Conservation (phyloP, 2,329 filamentous ascomycete species). For the Ramularia endophylla region DNA sequence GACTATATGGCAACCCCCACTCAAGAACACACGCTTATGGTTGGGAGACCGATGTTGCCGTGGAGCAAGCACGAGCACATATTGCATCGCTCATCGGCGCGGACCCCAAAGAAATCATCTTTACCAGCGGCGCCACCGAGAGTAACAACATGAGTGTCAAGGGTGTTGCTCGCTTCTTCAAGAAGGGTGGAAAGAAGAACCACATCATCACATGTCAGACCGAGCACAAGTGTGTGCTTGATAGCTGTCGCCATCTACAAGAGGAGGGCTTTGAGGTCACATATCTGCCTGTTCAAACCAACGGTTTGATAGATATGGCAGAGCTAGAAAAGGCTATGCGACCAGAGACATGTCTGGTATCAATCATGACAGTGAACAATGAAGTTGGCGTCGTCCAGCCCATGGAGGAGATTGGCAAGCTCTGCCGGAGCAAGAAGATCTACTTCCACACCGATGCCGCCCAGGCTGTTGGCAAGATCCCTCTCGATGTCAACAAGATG, state of each 20-base stretch:
- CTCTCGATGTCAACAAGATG: conserved; percentile 94
- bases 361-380: conserved; percentile 99
- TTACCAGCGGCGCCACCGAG: conserved; percentile 96
- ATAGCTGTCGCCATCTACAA: conserved; percentile 94
- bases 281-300: conserved; percentile 85
- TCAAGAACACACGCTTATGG: conserved; percentile 97
- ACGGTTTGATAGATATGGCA: conserved; percentile 78
- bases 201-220: conserved; percentile 98
- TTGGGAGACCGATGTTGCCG: conserved; percentile 94
- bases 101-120: conserved; percentile 96
- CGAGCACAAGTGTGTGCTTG: conserved; percentile 97
- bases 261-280: conserved; percentile 96
- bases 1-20: conserved; percentile 93
- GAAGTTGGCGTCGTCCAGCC: conserved; percentile 99
- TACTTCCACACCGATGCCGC: conserved; percentile 98
- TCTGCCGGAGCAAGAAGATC: conserved; percentile 86
- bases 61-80: conserved; percentile 78
- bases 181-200: conserved; percentile 89
- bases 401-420: conserved; percentile 82
- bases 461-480: conserved; percentile 98
- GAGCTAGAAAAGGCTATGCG: conserved; percentile 83
- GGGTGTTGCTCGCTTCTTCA: conserved; percentile 93
- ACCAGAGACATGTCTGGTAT: conserved; percentile 86
- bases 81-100: conserved; percentile 85
- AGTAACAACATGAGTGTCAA: conserved; percentile 99